Percentiles rank a stretch among this genome's conserved stretches.
phyloP scores from a whole-genome alignment of 1,284 basidiomycete species.

The Moniliella sp. region DNA sequence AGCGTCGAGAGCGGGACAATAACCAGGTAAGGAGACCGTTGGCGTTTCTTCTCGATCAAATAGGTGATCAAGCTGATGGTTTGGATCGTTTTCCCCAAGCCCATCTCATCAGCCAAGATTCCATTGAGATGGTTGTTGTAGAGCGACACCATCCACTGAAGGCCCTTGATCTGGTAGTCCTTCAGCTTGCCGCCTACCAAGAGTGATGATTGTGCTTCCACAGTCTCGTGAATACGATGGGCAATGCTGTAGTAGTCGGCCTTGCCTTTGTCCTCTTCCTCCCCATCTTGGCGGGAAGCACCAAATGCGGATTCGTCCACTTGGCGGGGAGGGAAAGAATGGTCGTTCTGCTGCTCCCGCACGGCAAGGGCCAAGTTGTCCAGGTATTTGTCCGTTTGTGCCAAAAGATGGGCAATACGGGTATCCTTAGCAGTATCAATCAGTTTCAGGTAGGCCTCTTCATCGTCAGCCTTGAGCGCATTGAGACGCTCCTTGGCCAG shows the following conservation, averaged over 20 bases:
- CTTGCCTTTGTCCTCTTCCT: slow-evolving; percentile 44
- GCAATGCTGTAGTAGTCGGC: slow-evolving; percentile 93
- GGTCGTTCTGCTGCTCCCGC: slow-evolving; percentile 72
- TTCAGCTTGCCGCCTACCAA: slow-evolving; percentile 41
- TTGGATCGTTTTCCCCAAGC: slow-evolving; percentile 74
- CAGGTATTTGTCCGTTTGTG: slow-evolving; percentile 83
- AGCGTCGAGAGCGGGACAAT: slow-evolving; percentile 86
- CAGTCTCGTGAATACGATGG: slow-evolving; percentile 71
- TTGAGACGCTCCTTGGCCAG: slow-evolving; percentile 94
- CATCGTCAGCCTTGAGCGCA: slow-evolving; percentile 90
- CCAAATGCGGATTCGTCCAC: slow-evolving; percentile 74
- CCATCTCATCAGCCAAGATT: slow-evolving; percentile 88
- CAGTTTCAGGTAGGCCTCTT: slow-evolving; percentile 95
- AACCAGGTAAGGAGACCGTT: slow-evolving; percentile 40
- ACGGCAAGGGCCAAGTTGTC: slow-evolving; percentile 87
- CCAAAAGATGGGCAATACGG: slow-evolving; percentile 82
- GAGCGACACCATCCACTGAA: slow-evolving; percentile 54
- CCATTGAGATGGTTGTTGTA: slow-evolving; percentile 52
- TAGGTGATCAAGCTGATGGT: slow-evolving; percentile 65
- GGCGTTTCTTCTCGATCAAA: slow-evolving; percentile 42
- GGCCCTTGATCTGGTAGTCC: slow-evolving; percentile 51
- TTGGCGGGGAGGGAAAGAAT: slow-evolving; percentile 29
- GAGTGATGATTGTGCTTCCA: slow-evolving; percentile 59
- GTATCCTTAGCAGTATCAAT: slow-evolving; percentile 98
- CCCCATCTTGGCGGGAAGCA: slow-evolving; percentile 48